Evolutionary conservation across 208 protist genomes (phyloP), one percentile per base, ranked within the genome.

Genomic region (Crithidia sp.): DNA sequence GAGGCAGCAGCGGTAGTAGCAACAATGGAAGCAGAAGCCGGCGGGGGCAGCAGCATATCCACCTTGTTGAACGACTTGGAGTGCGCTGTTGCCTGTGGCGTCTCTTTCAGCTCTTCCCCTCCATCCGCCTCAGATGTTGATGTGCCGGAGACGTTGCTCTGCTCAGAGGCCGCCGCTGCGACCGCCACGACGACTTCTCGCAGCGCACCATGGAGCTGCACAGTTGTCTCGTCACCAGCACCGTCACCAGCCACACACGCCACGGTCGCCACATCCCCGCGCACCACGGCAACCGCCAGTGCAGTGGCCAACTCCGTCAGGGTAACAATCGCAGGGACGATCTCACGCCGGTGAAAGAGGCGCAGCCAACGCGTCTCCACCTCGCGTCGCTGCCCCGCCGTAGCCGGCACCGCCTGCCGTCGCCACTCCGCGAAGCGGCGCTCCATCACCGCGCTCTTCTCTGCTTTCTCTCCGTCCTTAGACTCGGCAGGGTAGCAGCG

Each of bases 281-380:
- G 55, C 4, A 70, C 70, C 40, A 83, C 65, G 28, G 81, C 81
- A 39, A 49, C 43, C 3, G 82, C 81, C 19, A 89, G 16, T 49
- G 71, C 16, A 8, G 81, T 64, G 2, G 83, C 85, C 17, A 93
- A 54, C 7, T 70, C 74, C 16, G 56, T 64, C 36, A 94, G 61
- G 2, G 82, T 85, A 55, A 92, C 43, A 7, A 90, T 58, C 7
- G 66, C 61, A 0, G 92, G 89, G 14, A 96, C 74, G 19, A 94
- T 67, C 40, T 84, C 71, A 4, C 89, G 92, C 36, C 69, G 79
- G 63, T 87, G 67, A 70, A 96, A 89, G 12, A 84, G 75, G 52
- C 89, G 89, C 36, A 88, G 53, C 89, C 92, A 96, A 43, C 77
- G 57, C 9, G 61, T 62, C 43, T 85, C 63, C 55, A 95, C 79